Percentiles rank a stretch among this genome's conserved stretches.
Evolutionary conservation across 106 monocot genomes (phyloP).

Genomic region (Hemerocallis citrina): DNA sequence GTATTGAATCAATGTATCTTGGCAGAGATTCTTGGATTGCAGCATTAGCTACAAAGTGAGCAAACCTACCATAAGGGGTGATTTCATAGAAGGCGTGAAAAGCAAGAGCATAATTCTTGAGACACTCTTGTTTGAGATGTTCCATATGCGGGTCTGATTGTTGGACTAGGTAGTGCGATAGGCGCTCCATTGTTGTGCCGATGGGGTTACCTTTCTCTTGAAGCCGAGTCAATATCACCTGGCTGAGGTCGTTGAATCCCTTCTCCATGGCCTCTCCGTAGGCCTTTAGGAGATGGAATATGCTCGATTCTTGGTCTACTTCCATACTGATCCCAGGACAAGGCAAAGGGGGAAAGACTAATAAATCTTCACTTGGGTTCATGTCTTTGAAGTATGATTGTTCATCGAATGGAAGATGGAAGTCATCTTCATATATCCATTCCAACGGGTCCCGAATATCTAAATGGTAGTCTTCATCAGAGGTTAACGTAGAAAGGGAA

Average conservation of each 20-base stretch:
- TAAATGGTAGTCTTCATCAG: neutral
- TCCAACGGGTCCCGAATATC: neutral
- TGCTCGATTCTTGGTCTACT: neutral
- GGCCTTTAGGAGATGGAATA: conserved; percentile 16
- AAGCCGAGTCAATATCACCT: conserved; percentile 6
- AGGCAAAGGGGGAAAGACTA: neutral
- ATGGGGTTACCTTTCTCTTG: conserved; percentile 3
- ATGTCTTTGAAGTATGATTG: neutral
- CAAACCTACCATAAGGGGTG: conserved; percentile 16
- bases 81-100: conserved; percentile 13
- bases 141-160: neutral
- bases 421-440: neutral
- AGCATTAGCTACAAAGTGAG: conserved; percentile 10
- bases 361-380: neutral
- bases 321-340: neutral
- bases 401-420: neutral
- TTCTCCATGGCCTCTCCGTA: conserved; percentile 11
- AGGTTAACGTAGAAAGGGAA: neutral
- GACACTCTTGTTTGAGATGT: conserved; percentile 4
- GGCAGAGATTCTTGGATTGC: conserved; percentile 11
- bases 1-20: neutral
- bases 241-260: neutral
- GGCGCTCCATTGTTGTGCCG: conserved; percentile 13
- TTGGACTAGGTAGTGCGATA: conserved; percentile 3
- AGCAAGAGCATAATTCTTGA: conserved; percentile 5